Base-by-base conservation (phyloP, 108 stramenopile genomes). In the Epipyxis sp. region DNA sequence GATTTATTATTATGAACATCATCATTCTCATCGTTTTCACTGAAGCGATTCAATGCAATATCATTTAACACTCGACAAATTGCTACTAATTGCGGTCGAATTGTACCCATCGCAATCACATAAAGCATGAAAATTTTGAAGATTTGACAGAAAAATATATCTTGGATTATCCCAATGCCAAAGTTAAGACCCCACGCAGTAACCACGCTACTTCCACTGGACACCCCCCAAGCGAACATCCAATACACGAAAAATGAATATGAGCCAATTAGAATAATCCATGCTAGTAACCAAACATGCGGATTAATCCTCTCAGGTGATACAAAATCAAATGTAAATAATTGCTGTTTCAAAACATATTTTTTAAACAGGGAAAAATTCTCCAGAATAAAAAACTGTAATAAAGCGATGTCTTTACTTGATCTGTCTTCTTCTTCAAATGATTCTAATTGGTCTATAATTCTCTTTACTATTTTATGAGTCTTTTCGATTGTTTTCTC, bases 111-210 rank as follows among this genome's bases (percentile, higher is more conserved):
- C 13, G 46, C 46, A 20, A 50, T 50, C 13, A 20, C 46, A 50
- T 50, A 50, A 20, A 50, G 13, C 46, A 50, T 20, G 20, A 50
- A 50, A 20, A 50, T 6, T 50, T 50, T 50, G 46, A 50, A 6
- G 20, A 50, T 20, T 20, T 50, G n/a, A 50, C 6, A 16, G 25
- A 65, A 65, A 32, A 29, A 65, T 16, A 65, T 65, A 32, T 65
- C 61, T 37, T 65, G 61, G 34, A 65, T 37, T 16, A 37, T 32
- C 30, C 61, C 61, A 29, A 65, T 10, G 13, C 20, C 20, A 37
- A 35, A 65, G 61, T 65, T 65, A 16, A 65, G 20, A 6, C 61
- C 61, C 61, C 61, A 65, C 34, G 34, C 34, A n/a, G n/a, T n/a
- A n/a, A n/a, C n/a, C n/a, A n/a, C n/a, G n/a, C n/a, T n/a, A n/a